phyloP scores from a whole-genome alignment of 768 basidiomycete genomes.

The Pleurotus platypus region DNA sequence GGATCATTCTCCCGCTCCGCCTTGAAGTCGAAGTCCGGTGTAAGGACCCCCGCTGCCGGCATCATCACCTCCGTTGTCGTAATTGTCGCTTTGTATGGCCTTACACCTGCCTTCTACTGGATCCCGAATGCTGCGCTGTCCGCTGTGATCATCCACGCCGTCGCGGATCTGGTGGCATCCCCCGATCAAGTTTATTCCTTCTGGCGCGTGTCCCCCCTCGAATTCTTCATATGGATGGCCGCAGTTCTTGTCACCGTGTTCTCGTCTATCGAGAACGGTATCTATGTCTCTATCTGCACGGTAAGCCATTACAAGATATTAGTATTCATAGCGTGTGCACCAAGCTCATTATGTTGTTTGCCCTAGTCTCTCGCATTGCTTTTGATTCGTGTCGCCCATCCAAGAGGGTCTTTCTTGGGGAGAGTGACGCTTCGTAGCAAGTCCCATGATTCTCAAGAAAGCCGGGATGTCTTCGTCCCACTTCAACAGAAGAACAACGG shows the following conservation, averaged over 20 bases:
- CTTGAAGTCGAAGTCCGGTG: conserved; percentile 92
- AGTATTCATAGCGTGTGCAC: neutral
- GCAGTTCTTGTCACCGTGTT: conserved; percentile 90
- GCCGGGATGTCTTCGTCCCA: conserved; percentile 83
- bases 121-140: conserved; percentile 81
- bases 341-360: neutral
- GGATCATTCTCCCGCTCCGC: conserved; percentile 99
- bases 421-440: conserved; percentile 60
- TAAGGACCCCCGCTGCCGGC: conserved; percentile 93
- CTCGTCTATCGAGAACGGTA: conserved; percentile 90
- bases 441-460: conserved; percentile 25
- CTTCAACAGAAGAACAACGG: conserved; percentile 43
- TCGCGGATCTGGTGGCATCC: conserved; percentile 81
- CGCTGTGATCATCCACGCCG: conserved; percentile 93
- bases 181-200: conserved; percentile 78
- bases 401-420: conserved; percentile 89
- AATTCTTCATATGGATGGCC: conserved; percentile 85
- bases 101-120: conserved; percentile 92
- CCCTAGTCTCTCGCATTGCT: conserved; percentile 65
- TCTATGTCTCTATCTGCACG: conserved; percentile 81
- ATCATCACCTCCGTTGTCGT: conserved; percentile 84
- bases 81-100: conserved; percentile 89
- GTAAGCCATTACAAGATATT: neutral
- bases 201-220: conserved; percentile 93
- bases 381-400: conserved; percentile 81